Evolutionary conservation across 345 rosid genomes (phyloP).

Genomic region (Hibiscus mutabilis): DNA sequence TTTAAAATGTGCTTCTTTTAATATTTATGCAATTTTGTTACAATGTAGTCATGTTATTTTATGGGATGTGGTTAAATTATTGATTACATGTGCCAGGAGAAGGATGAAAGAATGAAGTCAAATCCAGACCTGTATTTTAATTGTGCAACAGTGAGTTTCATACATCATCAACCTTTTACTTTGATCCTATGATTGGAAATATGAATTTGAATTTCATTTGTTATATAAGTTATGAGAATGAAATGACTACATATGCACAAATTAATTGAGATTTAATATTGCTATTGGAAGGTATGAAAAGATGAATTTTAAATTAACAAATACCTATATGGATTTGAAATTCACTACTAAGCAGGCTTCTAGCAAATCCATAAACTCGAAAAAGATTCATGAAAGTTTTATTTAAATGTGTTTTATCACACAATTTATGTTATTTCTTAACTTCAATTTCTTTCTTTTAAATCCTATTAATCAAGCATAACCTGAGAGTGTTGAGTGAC

Average conservation of each 20-base stretch:
- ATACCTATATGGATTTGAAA: background rate
- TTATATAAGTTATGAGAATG: background rate
- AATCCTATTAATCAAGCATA: background rate
- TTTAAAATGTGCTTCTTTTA: background rate
- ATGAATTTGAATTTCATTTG: background rate
- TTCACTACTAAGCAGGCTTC: background rate
- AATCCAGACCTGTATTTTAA: constrained; percentile 69
- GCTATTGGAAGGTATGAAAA: background rate
- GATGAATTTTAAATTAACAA: background rate
- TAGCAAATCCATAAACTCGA: background rate
- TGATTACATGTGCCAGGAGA: constrained; percentile 41
- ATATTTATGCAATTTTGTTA: background rate
- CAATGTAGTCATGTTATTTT: background rate
- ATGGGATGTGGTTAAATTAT: constrained; percentile 7
- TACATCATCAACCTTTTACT: background rate
- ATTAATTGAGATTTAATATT: background rate
- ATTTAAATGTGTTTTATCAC: background rate
- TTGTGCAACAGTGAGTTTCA: constrained; percentile 58
- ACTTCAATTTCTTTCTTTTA: background rate
- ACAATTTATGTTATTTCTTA: background rate
- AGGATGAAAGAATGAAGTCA: constrained; percentile 52
- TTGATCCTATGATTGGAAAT: background rate
- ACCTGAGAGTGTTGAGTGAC: background rate
- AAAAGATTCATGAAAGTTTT: background rate
- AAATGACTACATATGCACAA: background rate